Evolutionary conservation across 345 rosid species (phyloP), one percentile per base, ranked within the genome.

Genomic region (Corymbia maculata): DNA sequence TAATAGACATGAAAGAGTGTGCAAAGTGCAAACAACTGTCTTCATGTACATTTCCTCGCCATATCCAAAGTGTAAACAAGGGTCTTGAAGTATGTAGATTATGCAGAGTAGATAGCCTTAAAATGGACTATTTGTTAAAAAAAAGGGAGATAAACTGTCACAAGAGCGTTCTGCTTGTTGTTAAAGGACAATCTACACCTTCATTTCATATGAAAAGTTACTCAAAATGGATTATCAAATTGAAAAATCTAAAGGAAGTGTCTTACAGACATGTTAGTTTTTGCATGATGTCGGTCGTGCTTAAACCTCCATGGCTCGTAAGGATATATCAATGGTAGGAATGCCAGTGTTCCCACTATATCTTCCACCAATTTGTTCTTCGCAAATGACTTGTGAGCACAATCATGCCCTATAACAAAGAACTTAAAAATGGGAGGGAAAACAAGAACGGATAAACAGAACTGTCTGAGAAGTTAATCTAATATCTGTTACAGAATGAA

Each of bases 401-500:
- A 97, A 88, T 97, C 99, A 87, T 97, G 99, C 52, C 99, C 99
- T 93, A 97, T 95, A 92, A 97, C 99, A 94, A 97, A 97, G 91
- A 97, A 95, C 99, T 97, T 75, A 85, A 75, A 89, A 89, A 88
- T 45, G 79, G 91, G 85, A 90, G 75, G 86, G 84, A 82, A 85
- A 24, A 86, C 47, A 28, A 42, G 82, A 89, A 21, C 75, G 85
- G 86, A 86, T 88, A 66, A 88, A 88, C 70, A n/a, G 88, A 80
- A 87, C 84, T 89, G 88, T 84, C 42, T 24, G 17, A 44, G 87
- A 75, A 79, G 57, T 17, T 59, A 24, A 59, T 59, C 66, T 59
- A 26, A 10, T 59, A 59, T 59, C 13, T 59, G 66, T n/a, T 49
- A 50, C 53, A 86, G 9, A 42, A 14, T 16, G 5, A 52, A 80